Conservation (phyloP, 768 basidiomycete genomes). For the Hortiboletus campestris region DNA sequence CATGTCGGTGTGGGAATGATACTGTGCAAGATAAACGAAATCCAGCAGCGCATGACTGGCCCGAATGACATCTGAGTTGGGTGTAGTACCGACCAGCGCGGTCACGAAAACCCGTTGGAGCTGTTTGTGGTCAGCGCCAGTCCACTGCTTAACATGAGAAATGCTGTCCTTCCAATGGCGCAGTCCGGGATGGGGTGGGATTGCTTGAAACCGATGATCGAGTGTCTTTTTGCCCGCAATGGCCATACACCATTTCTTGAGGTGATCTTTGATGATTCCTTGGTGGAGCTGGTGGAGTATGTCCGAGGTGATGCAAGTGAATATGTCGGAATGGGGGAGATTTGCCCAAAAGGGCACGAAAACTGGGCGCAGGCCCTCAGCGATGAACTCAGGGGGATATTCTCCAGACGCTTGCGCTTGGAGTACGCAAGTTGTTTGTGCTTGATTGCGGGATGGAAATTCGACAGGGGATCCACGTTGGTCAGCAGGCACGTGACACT, state of each 20-base stretch:
- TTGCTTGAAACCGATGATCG: not conserved
- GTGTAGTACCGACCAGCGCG: not conserved
- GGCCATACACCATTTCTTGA: not conserved
- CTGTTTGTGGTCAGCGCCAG: too few relatives aligned
- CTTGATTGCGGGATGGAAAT: not conserved
- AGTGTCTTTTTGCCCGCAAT: not conserved
- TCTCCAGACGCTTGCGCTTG: not conserved
- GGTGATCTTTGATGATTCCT: not conserved
- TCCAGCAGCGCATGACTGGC: not conserved
- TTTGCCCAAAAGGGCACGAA: not conserved
- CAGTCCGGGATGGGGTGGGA: not conserved
- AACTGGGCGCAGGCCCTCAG: not conserved
- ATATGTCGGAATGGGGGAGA: not conserved
- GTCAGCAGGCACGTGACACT: not conserved
- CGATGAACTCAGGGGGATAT: not conserved
- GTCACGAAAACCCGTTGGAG: not conserved
- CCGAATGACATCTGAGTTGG: not conserved
- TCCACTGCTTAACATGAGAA: not conserved
- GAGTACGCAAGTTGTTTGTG: not conserved
- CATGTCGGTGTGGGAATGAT: not conserved
- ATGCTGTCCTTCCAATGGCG: not conserved
- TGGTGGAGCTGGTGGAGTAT: not conserved
- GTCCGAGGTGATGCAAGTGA: not conserved
- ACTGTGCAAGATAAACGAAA: not conserved
- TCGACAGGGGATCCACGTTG: not conserved